Evolutionary conservation across 2,329 filamentous ascomycete genomes (phyloP), one percentile per base, ranked within the genome.

Genomic region (Exophiala bonariae): DNA sequence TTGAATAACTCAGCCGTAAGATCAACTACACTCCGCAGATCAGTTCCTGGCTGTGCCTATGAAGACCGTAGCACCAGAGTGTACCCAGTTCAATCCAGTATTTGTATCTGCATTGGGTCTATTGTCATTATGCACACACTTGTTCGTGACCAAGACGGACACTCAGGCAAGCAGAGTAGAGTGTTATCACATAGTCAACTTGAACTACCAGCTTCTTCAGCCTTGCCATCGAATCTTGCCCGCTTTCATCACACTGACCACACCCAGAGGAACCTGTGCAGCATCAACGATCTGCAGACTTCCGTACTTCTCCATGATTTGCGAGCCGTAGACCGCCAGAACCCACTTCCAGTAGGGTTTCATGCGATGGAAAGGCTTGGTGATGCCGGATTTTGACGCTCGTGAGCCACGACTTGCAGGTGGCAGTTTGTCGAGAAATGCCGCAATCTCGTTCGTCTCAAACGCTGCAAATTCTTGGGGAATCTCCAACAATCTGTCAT

Each of bases 341-440:
- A 67, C 61, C 68, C 69, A 72, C 43, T 61, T 62, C 68, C 70
- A 73, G 45, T 73, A 73, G 9, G 69, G 59, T 2, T 62, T 56
- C 69, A 72, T 72, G 3, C 13, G n/a, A 1, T 6, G 1, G 64
- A 65, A 72, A 9, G 10, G 32, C n/a, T 4, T 53, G 63, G 17
- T 43, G n/a, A 39, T 47, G 11, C 41, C 41, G 2, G 36, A 31
- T 32, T 36, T 31, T 39, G 26, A 55, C 54, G 26, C 42, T 41
- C 26, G 33, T 44, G 13, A 28, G 4, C 22, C 11, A 31, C 26
- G 42, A 16, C 23, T n/a, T 13, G 14, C 31, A n/a, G 26, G 16
- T 3, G 48, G 40, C 23, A 56, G 22, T 26, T 37, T 49, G 36
- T 52, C 51, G 18, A 50, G 39, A 13, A 26, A 44, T 22, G 41